phyloP scores from a whole-genome alignment of 208 protist genomes.

The Leishmania mexicana region DNA sequence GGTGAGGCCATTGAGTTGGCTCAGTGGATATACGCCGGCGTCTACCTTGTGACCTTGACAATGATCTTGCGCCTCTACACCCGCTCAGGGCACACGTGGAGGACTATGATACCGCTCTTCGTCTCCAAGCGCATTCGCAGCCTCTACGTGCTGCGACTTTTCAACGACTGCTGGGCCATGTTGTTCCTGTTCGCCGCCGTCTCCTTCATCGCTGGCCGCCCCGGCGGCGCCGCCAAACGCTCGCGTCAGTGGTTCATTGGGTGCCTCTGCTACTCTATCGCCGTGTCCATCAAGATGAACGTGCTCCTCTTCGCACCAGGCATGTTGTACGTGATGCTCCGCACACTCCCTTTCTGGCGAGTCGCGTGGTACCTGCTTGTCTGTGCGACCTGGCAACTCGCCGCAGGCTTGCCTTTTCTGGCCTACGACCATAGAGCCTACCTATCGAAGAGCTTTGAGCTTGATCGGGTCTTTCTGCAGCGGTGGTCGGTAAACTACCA shows the following conservation, averaged over 20 bases:
- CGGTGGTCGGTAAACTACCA: slow-evolving; percentile 84
- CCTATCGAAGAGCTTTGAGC: slow-evolving; percentile 62
- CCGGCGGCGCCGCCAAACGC: slow-evolving; percentile 9
- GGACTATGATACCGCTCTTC: slow-evolving; percentile 51
- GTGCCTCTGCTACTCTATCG: slow-evolving; percentile 73
- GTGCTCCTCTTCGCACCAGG: slow-evolving; percentile 93
- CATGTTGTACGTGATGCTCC: slow-evolving; percentile 73
- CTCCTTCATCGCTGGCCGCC: slow-evolving; percentile 36
- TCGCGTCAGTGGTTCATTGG: slow-evolving; percentile 58
- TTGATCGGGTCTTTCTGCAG: slow-evolving; percentile 70
- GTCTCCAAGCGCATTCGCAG: slow-evolving; percentile 85
- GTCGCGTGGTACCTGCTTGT: slow-evolving; percentile 63
- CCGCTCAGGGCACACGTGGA: slow-evolving; percentile 31
- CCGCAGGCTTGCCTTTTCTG: slow-evolving; percentile 71
- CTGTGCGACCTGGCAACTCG: slow-evolving; percentile 62
- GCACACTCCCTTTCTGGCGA: slow-evolving; percentile 50
- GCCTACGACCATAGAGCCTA: slow-evolving; percentile 47
- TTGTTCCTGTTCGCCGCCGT: slow-evolving; percentile 76
- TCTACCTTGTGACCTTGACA: slow-evolving; percentile 70
- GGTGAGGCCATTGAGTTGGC: slow-evolving; percentile 66
- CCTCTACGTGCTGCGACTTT: slow-evolving; percentile 87
- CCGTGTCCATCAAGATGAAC: slow-evolving; percentile 97
- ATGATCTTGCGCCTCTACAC: slow-evolving; percentile 56
- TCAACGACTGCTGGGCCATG: slow-evolving; percentile 92
- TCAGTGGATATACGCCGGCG: slow-evolving; percentile 71